Evolutionary conservation across 139 green algal species (phyloP).

Genomic region (Protoeuglena noctilucae): DNA sequence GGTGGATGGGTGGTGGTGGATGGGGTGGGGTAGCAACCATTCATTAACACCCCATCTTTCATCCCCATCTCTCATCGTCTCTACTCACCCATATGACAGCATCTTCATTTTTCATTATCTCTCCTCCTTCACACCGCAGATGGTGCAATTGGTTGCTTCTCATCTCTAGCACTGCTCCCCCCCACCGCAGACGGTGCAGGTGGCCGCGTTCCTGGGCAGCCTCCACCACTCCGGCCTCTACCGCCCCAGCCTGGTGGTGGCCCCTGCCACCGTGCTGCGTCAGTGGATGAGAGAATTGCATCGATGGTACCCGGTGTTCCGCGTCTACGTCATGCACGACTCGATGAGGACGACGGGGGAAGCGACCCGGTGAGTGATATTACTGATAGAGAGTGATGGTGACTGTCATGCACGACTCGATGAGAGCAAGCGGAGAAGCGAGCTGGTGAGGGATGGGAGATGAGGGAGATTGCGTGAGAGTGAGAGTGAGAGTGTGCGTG

Average conservation of each 20-base stretch:
- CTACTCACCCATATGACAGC: neutral
- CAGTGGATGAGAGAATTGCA: slow-evolving; percentile 89
- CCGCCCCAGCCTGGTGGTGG: slow-evolving; percentile 64
- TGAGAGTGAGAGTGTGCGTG: too few relatives aligned
- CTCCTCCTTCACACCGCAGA: too few relatives aligned
- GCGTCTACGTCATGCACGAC: slow-evolving; percentile 78
- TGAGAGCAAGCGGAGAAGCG: too few relatives aligned
- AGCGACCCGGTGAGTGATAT: too few relatives aligned
- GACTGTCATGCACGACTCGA: slow-evolving; percentile 76
- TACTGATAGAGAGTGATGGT: too few relatives aligned
- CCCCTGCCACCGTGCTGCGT: slow-evolving; percentile 79
- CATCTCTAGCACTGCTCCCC: too few relatives aligned
- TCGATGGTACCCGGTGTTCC: slow-evolving; percentile 41
- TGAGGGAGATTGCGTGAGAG: too few relatives aligned
- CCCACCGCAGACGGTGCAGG: slow-evolving; percentile 15
- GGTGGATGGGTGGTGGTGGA: neutral
- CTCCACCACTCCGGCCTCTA: slow-evolving; percentile 56
- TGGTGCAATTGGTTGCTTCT: too few relatives aligned
- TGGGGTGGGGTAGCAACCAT: too few relatives aligned
- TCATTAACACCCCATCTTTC: too few relatives aligned
- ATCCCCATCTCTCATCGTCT: neutral
- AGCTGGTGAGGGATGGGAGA: too few relatives aligned
- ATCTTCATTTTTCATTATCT: neutral
- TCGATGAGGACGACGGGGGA: slow-evolving; percentile 4
- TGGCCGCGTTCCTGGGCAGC: slow-evolving; percentile 61